Conservation (phyloP, 371 early-diverging fungal genomes). For the Fennellomyces sp. region DNA sequence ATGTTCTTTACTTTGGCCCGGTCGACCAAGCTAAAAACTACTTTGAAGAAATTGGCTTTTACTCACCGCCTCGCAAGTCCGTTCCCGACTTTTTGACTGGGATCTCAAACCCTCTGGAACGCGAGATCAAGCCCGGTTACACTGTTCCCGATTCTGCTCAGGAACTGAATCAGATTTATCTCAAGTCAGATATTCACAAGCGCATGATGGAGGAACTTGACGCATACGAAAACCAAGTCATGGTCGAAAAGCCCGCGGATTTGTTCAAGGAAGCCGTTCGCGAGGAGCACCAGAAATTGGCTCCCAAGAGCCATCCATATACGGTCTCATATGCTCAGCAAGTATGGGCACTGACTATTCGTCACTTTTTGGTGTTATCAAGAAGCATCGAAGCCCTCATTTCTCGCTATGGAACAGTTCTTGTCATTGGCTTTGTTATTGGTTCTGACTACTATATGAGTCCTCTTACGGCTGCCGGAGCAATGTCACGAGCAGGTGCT, state of each 20-base stretch:
- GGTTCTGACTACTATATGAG: conserved; percentile 66
- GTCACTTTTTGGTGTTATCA: conserved; percentile 47
- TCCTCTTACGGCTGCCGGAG: conserved; percentile 52
- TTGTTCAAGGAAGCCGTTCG: conserved; percentile 41
- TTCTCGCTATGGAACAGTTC: conserved; percentile 54
- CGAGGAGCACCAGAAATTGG: conserved; percentile 41
- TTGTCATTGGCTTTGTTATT: conserved; percentile 65
- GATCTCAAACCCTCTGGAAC: conserved; percentile 60
- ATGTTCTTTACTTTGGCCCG: conserved; percentile 75
- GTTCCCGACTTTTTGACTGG: conserved; percentile 78
- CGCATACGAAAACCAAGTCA: conserved; percentile 20
- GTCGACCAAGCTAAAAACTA: conserved; percentile 59
- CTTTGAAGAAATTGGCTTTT: conserved; percentile 67
- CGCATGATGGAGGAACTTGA: conserved; percentile 27
- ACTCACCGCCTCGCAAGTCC: conserved; percentile 72
- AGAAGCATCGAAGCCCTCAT: conserved; percentile 46
- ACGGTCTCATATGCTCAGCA: conserved; percentile 53
- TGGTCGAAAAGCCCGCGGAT: conserved; percentile 23
- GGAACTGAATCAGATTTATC: conserved; percentile 47
- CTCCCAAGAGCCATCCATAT: conserved; percentile 43
- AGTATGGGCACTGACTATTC: conserved; percentile 44
- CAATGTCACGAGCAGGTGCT: conserved; percentile 70
- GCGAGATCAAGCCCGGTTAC: conserved; percentile 48
- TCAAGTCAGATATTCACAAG: conserved; percentile 19
- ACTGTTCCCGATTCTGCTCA: conserved; percentile 40